Base-by-base conservation (phyloP, 345 rosid species). In the Ricinus communis region DNA sequence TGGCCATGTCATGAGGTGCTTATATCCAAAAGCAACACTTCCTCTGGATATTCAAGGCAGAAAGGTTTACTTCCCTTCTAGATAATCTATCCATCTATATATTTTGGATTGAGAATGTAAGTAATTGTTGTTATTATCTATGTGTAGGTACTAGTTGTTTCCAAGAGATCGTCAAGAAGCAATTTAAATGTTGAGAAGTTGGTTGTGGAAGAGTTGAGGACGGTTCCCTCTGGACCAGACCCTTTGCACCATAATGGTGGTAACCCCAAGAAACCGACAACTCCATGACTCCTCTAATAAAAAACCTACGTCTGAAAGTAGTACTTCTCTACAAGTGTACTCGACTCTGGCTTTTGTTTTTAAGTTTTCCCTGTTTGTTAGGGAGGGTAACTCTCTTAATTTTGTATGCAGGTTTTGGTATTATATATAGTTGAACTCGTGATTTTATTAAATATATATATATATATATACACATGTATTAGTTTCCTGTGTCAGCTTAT, bases 211-310 rank as follows among this genome's bases (percentile, higher is more conserved):
- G 91, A 85, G 80, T 43, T 91, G 22, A 86, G 93, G 82, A 63
- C 77, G n/a, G 90, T 75, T 74, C 97, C 96, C 28, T 79, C 91
- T 13, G 97, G 97, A 45, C 96, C 96, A 54, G 93, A 91, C 69
- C 97, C 97, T 40, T 74, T 91, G 71, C 96, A 91, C 78, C 97
- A 91, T 72, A 86, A 91, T 71, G 87, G 87, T 14, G 85, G 77
- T 28, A 73, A 72, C 74, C 96, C 96, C 49, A 87, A 82, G 78
- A 79, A 90, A 63, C 95, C 95, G 40, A 68, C 76, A 24, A 73
- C 71, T 25, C 85, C 87, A 4, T 84, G 79, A 74, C 61, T 59
- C 4, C 18, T 21, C 6, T 3, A 43, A 3, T 43, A 43, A 25
- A 27, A 22, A 25, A n/a, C n/a, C n/a, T n/a, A n/a, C n/a, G n/a